These are phyloP conservation scores for Neoascochyta sp. DNA, from an alignment of 2,329 filamentous ascomycete species.

Conservation along the genomic window DNA sequence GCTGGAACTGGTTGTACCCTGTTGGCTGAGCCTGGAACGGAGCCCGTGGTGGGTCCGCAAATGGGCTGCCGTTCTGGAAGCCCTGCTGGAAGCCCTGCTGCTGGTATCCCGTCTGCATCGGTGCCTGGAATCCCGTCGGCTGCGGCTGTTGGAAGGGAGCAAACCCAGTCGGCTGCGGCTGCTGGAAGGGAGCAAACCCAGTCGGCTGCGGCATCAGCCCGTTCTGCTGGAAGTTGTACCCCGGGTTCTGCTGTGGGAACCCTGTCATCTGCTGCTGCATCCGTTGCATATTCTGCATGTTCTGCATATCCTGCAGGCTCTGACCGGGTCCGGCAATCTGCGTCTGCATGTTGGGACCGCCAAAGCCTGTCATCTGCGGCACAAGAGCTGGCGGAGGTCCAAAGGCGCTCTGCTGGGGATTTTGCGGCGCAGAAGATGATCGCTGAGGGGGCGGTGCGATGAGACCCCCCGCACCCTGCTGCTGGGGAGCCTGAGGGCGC, in stretches of 20 bases:
- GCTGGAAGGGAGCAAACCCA: slow-evolving; percentile 41
- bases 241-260: slow-evolving; percentile 37
- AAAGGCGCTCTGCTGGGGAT: slow-evolving; percentile 63
- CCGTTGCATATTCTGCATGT: slow-evolving; percentile 35
- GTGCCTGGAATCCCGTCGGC: slow-evolving; percentile 41
- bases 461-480: slow-evolving; percentile 57
- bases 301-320: slow-evolving; percentile 65
- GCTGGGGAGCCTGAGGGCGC: slow-evolving; percentile 67
- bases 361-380: slow-evolving; percentile 76
- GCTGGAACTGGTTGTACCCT: slow-evolving; percentile 36
- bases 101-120: slow-evolving; percentile 46
- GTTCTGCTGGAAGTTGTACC: slow-evolving; percentile 33
- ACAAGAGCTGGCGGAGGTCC: slow-evolving; percentile 69
- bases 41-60: slow-evolving; percentile 52
- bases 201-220: slow-evolving; percentile 40
- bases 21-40: slow-evolving; percentile 43
- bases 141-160: slow-evolving; percentile 45
- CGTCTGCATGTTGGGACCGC: slow-evolving; percentile 46
- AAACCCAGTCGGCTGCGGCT: slow-evolving; percentile 42
- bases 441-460: slow-evolving; percentile 75
- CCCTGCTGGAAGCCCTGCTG: slow-evolving; percentile 34
- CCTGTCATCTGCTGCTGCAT: slow-evolving; percentile 40
- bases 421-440: slow-evolving; percentile 82
- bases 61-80: slow-evolving; percentile 49
- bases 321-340: slow-evolving; percentile 70